Conservation (phyloP, 371 early-diverging fungal genomes). For the Dichotomocladium elegans region DNA sequence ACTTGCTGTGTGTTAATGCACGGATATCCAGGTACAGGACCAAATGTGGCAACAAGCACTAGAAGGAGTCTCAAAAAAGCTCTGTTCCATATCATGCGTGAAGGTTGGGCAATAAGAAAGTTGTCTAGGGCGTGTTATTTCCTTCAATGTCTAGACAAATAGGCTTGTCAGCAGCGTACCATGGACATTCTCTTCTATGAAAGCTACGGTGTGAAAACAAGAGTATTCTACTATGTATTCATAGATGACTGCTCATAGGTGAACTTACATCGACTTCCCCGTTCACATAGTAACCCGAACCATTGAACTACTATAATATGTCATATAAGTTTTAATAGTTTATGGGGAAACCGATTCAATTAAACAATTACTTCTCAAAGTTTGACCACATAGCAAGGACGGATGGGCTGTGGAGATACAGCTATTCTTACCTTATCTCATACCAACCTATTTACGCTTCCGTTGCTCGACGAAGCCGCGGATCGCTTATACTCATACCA, state of each 20-base stretch:
- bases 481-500: no score
- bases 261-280: no score
- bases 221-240: neutral
- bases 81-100: no score
- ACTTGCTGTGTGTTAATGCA: no score
- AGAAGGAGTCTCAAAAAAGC: no score
- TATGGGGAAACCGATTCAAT: neutral
- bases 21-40: no score
- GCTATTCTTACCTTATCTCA: neutral
- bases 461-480: no score
- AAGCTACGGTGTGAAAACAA: neutral
- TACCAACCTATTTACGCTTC: neutral
- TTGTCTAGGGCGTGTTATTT: neutral
- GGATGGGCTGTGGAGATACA: neutral
- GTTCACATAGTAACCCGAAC: neutral
- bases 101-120: no score
- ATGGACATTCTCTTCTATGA: neutral
- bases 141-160: neutral
- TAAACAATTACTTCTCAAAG: neutral
- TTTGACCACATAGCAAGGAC: neutral
- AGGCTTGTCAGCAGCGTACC: neutral
- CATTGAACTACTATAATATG: neutral
- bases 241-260: no score
- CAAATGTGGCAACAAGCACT: no score
- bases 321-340: neutral